Evolutionary conservation across 2,329 filamentous ascomycete genomes (phyloP).

Genomic region (Sporothrix inflata): DNA sequence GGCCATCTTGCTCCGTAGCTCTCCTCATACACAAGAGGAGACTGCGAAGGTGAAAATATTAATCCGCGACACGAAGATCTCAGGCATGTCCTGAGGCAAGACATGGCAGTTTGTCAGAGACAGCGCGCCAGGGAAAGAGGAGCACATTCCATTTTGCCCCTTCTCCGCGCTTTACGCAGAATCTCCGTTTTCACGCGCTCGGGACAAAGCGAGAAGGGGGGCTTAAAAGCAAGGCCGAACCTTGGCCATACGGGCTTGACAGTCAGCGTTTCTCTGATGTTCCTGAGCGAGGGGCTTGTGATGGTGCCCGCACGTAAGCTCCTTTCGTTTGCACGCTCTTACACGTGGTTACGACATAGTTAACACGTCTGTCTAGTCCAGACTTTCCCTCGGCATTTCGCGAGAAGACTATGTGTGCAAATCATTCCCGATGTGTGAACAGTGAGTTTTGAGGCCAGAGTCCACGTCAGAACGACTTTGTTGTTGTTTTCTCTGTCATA

Average conservation of each 20-base stretch:
- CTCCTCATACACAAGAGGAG: background rate
- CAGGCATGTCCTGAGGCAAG: background rate
- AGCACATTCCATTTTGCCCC: background rate
- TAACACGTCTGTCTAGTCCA: background rate
- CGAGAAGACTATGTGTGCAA: background rate
- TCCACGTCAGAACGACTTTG: too few species aligned
- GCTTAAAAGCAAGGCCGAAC: background rate
- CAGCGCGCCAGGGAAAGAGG: background rate
- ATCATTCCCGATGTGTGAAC: background rate
- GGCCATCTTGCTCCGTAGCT: background rate
- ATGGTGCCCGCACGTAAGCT: background rate
- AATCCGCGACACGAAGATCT: background rate
- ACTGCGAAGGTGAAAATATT: background rate
- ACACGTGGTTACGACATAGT: background rate
- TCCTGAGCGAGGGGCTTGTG: background rate
- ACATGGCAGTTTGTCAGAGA: slow-evolving; percentile 10
- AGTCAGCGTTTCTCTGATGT: background rate
- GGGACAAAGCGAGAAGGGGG: background rate
- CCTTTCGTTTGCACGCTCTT: background rate
- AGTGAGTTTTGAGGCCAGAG: background rate
- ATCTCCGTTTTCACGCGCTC: background rate
- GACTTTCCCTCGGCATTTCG: background rate
- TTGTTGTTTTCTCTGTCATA: background rate
- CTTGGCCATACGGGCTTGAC: background rate
- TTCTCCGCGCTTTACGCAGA: background rate